Evolutionary conservation across 1,284 basidiomycete species (phyloP).

Genomic region (Cerrena zonata): DNA sequence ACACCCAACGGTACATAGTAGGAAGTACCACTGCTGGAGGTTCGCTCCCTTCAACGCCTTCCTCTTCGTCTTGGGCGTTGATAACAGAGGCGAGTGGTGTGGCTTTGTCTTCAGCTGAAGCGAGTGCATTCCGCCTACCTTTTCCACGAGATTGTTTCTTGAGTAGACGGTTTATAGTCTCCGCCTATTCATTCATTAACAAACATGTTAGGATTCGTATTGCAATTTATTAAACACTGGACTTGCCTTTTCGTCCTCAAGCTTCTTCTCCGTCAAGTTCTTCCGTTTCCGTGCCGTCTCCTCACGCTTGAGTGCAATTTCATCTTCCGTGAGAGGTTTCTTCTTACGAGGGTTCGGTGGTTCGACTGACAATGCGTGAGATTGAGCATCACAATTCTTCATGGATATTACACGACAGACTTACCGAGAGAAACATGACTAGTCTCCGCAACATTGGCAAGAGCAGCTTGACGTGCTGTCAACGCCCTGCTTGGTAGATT

Average conservation of each 20-base stretch:
- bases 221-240: not conserved
- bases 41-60: constrained; percentile 18
- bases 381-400: not conserved
- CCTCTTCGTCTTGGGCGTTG: constrained; percentile 27
- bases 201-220: not conserved
- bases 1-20: constrained; percentile 61
- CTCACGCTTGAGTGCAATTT: constrained; percentile 74
- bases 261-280: constrained; percentile 82
- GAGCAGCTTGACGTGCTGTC: constrained; percentile 69
- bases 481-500: constrained; percentile 40
- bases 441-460: constrained; percentile 60
- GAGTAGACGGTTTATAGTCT: constrained; percentile 86
- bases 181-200: constrained; percentile 41
- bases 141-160: constrained; percentile 79
- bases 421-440: constrained; percentile 59
- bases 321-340: constrained; percentile 75
- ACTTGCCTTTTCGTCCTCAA: constrained; percentile 85
- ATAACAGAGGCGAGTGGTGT: constrained; percentile 27
- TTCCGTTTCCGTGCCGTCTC: constrained; percentile 83
- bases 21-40: constrained; percentile 27
- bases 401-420: constrained; percentile 18
- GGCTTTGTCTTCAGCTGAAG: constrained; percentile 42
- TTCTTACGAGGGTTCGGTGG: constrained; percentile 55
- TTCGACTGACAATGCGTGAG: constrained; percentile 29
- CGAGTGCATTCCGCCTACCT: constrained; percentile 52